Evolutionary conservation across 2,329 filamentous ascomycete genomes (phyloP).

Genomic region (Pyricularia sp.): DNA sequence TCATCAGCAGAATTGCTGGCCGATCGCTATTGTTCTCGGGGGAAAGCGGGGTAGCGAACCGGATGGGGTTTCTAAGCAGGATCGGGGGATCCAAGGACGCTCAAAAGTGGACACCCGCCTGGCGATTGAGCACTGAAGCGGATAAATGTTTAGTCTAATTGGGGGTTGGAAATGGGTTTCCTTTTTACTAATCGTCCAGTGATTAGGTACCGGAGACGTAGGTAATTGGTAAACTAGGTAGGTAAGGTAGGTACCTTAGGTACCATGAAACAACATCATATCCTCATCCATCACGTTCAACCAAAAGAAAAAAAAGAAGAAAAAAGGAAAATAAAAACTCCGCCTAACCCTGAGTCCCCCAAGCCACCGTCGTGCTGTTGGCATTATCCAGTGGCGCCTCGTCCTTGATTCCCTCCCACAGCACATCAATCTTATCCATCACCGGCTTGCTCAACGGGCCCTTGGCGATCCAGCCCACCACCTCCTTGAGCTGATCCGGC

Average conservation of each 20-base stretch:
- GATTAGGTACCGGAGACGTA: no score
- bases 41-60: neutral
- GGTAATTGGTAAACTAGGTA: no score
- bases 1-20: neutral
- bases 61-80: neutral
- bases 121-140: no score
- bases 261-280: no score
- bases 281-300: no score
- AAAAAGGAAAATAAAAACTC: no score
- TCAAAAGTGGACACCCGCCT: neutral
- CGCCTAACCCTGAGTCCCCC: no score
- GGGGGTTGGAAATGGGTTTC: no score
- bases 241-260: no score
- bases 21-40: neutral
- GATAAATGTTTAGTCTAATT: no score
- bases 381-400: neutral
- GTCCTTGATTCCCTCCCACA: conserved; percentile 6
- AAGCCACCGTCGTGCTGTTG: neutral
- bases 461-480: conserved; percentile 24
- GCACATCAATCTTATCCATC: conserved; percentile 7
- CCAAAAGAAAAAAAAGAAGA: no score
- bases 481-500: conserved; percentile 23
- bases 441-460: conserved; percentile 29
- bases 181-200: no score
- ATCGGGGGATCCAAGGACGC: neutral